A percentile compares a stretch with the other conserved stretches of the same genome.
Evolutionary conservation across 352 stramenopile species (phyloP).

Genomic region (Lagenidium giganteum): DNA sequence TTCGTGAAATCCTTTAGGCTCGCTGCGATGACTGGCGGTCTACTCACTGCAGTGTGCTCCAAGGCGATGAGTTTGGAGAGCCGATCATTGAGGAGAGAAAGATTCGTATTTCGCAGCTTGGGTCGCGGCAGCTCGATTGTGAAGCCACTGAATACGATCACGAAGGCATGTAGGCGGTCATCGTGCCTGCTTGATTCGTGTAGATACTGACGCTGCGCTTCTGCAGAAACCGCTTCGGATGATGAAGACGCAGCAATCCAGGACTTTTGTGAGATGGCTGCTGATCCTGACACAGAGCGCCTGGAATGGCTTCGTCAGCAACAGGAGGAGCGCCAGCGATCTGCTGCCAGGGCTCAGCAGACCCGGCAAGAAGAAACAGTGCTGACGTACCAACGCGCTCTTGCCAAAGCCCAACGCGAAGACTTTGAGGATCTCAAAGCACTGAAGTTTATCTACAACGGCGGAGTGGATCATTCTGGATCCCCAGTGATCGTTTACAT

Average conservation of each 20-base stretch:
- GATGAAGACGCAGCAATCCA: constrained; percentile 41
- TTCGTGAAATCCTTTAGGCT: too few relatives aligned
- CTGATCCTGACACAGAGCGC: constrained; percentile 49
- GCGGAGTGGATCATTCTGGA: constrained; percentile 60
- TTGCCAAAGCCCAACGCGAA: constrained; percentile 40
- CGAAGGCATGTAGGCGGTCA: constrained; percentile 4
- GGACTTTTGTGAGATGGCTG: constrained; percentile 54
- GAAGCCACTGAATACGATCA: constrained; percentile 19
- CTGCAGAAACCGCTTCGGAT: constrained; percentile 4
- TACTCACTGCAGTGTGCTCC: neutral
- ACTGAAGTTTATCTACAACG: constrained; percentile 61
- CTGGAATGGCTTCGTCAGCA: constrained; percentile 31
- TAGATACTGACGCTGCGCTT: neutral
- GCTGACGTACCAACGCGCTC: constrained; percentile 29
- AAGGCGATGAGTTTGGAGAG: constrained; percentile 67
- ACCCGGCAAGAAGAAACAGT: constrained; percentile 8
- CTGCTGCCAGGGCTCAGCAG: constrained; percentile 14
- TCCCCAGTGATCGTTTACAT: constrained; percentile 70
- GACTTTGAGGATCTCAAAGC: constrained; percentile 54
- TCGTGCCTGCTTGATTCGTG: neutral
- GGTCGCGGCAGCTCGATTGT: constrained; percentile 4
- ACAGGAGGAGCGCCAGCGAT: constrained; percentile 30
- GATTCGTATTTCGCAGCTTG: constrained; percentile 56
- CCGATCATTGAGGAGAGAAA: constrained; percentile 76
- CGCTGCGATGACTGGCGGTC: too few relatives aligned